Evolutionary conservation across 768 basidiomycete species (phyloP), one percentile per base, ranked within the genome.

Genomic region (Kondoa subrosea): DNA sequence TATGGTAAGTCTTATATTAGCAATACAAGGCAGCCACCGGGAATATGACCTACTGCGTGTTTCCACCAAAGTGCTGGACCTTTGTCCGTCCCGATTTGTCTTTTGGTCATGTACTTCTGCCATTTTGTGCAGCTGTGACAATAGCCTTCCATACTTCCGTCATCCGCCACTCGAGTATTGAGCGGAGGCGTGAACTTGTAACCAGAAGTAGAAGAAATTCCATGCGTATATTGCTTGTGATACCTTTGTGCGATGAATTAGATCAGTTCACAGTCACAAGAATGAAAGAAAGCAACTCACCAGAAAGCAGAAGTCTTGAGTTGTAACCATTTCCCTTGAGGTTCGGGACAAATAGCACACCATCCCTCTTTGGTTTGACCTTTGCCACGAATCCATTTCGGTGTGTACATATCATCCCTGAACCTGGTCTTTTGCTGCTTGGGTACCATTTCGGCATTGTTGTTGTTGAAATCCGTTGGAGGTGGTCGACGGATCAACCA

Each of bases 261-360:
- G 15, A 3, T 32, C 25, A 21, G 34, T 26, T 27, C 3, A 17
- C 14, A 59, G 14, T 1, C 34, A n/a, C n/a, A n/a, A n/a, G n/a
- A n/a, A n/a, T 16, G 3, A 30, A 40, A 57, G 8, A 16, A 61
- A 57, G 17, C 29, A 27, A 64, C 64, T 33, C 34, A 69, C 70
- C 69, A 71, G 69, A 71, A 71, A 17, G 72, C 72, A 21, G 68
- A 69, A 34, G 69, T 72, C 70, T 72, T 72, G 56, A 72, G 65
- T 57, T 69, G 67, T 1, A 73, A 31, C 72, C 72, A 73, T 61
- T 71, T 71, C 3, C 72, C 72, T 8, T 8, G 8, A n/a, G 71
- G 68, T 27, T 50, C 61, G 1, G 67, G 63, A 32, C 72, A 73
- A 26, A 73, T 34, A 25, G 69, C 68, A 57, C 72, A 73, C 65